Conservation (phyloP, 768 basidiomycete genomes). For the Epithele typhae region DNA sequence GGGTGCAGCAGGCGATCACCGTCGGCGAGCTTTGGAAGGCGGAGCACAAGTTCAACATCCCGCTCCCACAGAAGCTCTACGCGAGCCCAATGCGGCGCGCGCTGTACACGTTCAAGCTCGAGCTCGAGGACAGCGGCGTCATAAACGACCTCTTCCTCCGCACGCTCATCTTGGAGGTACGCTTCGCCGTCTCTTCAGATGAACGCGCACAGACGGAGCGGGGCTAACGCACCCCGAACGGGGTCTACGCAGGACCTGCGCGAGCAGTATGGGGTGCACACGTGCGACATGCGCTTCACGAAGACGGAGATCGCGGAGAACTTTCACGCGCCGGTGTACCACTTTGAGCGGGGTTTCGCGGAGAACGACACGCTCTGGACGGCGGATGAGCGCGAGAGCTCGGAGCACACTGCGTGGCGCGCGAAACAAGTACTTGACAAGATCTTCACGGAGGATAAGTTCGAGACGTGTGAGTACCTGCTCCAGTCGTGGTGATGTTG, state of each 20-base stretch:
- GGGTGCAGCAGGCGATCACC: slow-evolving; percentile 49
- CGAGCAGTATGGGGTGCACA: slow-evolving; percentile 64
- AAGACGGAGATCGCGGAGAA: slow-evolving; percentile 41
- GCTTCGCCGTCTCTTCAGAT: no score
- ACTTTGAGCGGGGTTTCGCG: slow-evolving; percentile 51
- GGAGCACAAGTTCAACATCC: slow-evolving; percentile 34
- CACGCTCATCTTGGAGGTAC: slow-evolving; percentile 56
- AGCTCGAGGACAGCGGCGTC: slow-evolving; percentile 33
- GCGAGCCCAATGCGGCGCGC: slow-evolving; percentile 64
- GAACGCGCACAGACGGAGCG: no score
- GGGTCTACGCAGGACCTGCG: slow-evolving; percentile 51
- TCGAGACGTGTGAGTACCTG: background rate
- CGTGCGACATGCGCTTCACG: slow-evolving; percentile 61
- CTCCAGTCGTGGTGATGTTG: background rate
- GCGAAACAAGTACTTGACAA: slow-evolving; percentile 48
- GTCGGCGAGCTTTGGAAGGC: slow-evolving; percentile 44
- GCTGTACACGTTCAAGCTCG: slow-evolving; percentile 48
- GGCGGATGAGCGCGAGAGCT: slow-evolving; percentile 49
- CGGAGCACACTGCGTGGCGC: slow-evolving; percentile 40
- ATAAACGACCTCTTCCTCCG: slow-evolving; percentile 19
- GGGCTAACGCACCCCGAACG: no score
- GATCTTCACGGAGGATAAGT: slow-evolving; percentile 42
- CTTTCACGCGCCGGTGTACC: slow-evolving; percentile 44
- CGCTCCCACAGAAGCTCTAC: slow-evolving; percentile 52
- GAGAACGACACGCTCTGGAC: slow-evolving; percentile 65